Base-by-base conservation (phyloP, 371 early-diverging fungal species). In the Syncephalastrum racemosum region DNA sequence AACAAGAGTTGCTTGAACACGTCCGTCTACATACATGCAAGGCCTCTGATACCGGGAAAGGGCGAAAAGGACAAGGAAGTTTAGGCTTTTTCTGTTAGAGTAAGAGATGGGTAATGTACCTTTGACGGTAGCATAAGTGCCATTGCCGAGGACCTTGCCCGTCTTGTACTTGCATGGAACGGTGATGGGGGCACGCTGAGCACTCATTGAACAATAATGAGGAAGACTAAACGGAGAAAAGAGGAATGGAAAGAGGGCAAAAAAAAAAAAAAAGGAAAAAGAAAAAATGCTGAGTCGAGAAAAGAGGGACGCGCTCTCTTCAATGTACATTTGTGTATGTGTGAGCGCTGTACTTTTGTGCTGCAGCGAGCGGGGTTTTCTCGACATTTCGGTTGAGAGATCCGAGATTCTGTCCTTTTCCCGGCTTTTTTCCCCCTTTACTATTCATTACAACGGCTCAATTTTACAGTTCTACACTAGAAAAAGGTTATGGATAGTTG, bases 101-200 rank as follows among this genome's bases (percentile, higher is more conserved):
- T 53, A 54, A 22, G 22, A 14, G 4, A 23, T 15, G 7, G 6
- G 27, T 4, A 27, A 27, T 27, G 27, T 27, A 87, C 88, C 88
- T 82, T 87, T 87, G 46, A 87, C 88, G 6, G 79, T 75, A 39
- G 85, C 88, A 67, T 87, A 87, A 49, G 85, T 87, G 46, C 88
- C 88, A 60, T 82, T 81, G 2, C 88, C 88, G 36, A 87, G 76
- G 13, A 79, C 79, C 53, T 73, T 72, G 48, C 88, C 88, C n/a
- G 88, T 86, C 60, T 82, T 83, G 62, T 88, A 88, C 64, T 84
- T 82, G 68, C 86, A 85, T 46, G 85, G 85, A 58, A 82, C 85
- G 31, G 75, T 74, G n/a, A 67, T 62, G 44, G 77, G 73, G 13
- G 59, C 19, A 54, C 62, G 60, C 42, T 54, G 66, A 22, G 59